These are phyloP conservation scores for Rhizoclosmatium sp. DNA, from an alignment of 192 early-diverging fungal species.

Conservation along the genomic window DNA sequence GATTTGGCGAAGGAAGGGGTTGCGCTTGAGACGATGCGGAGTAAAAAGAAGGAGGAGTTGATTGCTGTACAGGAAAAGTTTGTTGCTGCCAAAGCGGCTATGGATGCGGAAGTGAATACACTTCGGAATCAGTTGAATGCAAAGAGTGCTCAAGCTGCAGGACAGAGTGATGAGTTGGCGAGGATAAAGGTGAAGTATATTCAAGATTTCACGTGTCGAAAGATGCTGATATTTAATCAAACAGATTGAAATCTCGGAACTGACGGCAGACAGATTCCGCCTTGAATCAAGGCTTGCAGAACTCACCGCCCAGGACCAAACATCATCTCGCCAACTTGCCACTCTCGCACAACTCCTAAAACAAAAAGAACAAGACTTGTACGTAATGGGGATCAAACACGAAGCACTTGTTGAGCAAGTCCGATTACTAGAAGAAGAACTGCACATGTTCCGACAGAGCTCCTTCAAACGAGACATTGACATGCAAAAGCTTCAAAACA, in stretches of 20 bases:
- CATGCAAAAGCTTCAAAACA: background rate
- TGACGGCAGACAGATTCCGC: constrained; percentile 43
- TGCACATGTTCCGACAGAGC: constrained; percentile 37
- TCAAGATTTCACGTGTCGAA: too few relatives aligned
- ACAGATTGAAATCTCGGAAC: constrained; percentile 52
- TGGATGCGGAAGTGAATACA: constrained; percentile 53
- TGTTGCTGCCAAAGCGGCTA: constrained; percentile 49
- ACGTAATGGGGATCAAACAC: constrained; percentile 43
- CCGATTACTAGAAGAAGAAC: constrained; percentile 49
- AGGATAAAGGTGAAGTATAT: constrained; percentile 40
- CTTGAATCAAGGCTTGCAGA: constrained; percentile 54
- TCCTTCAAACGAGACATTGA: constrained; percentile 20
- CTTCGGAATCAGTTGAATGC: constrained; percentile 50
- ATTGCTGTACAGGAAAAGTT: constrained; percentile 60
- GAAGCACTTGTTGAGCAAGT: constrained; percentile 50
- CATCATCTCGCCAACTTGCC: constrained; percentile 44
- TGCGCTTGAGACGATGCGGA: constrained; percentile 42
- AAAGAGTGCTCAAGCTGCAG: constrained; percentile 34
- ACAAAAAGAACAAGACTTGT: constrained; percentile 56
- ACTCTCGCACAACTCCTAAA: constrained; percentile 40
- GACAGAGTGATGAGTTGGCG: constrained; percentile 43
- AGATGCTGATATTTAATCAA: too few relatives aligned
- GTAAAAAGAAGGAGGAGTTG: constrained; percentile 58
- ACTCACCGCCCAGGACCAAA: constrained; percentile 42
- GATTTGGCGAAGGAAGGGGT: constrained; percentile 34